Evolutionary conservation across 345 rosid species (phyloP).

Genomic region (Sisymbrium altissimum): DNA sequence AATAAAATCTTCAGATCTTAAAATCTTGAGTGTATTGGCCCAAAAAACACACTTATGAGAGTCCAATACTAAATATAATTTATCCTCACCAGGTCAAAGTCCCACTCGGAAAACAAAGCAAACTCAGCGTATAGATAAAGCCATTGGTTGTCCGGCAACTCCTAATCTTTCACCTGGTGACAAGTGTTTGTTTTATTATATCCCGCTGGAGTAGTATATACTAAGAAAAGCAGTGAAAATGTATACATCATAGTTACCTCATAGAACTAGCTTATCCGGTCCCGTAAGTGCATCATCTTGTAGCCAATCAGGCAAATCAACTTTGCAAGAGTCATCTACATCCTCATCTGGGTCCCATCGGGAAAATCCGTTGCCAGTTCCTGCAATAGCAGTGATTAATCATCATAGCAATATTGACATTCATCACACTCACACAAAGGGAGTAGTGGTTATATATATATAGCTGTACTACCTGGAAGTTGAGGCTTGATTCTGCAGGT

Average conservation of each 20-base stretch:
- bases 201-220: too few relatives aligned
- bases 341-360: background rate
- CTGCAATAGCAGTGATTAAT: too few relatives aligned
- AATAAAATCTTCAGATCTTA: too few relatives aligned
- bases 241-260: background rate
- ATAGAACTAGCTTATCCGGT: background rate
- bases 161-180: background rate
- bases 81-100: background rate
- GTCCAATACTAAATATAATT: too few relatives aligned
- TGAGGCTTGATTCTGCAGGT: background rate
- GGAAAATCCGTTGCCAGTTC: background rate
- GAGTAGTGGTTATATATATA: too few relatives aligned
- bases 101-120: background rate
- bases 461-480: background rate
- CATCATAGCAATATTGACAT: too few relatives aligned
- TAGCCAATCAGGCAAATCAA: background rate
- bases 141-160: background rate
- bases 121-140: background rate
- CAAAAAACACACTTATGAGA: too few relatives aligned
- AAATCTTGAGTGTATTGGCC: too few relatives aligned
- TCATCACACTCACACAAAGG: too few relatives aligned
- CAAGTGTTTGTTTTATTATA: too few relatives aligned
- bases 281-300: background rate
- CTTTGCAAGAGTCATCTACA: too few relatives aligned
- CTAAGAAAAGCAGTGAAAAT: background rate